Base-by-base conservation (phyloP, 257 asterid genomes). In the Plantago major region DNA sequence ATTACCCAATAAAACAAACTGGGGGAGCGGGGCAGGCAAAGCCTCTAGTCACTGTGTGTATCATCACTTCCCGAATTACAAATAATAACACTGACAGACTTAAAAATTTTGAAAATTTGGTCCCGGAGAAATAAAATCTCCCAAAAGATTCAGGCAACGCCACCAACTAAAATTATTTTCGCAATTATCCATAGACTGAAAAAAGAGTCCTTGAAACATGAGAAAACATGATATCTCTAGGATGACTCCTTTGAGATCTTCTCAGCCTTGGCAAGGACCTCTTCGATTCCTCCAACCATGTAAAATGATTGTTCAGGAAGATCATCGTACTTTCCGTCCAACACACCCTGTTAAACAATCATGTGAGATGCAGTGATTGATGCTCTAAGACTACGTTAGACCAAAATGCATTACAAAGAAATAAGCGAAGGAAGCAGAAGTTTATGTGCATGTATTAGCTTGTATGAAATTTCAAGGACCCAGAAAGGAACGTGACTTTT, bases 261-360 rank as follows among this genome's bases (percentile, higher is more conserved):
- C 87, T 91, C 96, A 22, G 96, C 98, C 84, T 91, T 91, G 60
- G 96, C 96, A 46, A 85, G 76, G 67, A 91, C 98, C 79, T 91
- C 96, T 0, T 88, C 98, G 7, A 91, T 91, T 60, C 98, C 98
- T 79, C 98, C 98, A 62, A 91, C 96, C 98, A 91, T 88, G 78
- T 91, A 91, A 74, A 91, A 91, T 11, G 98, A 81, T 56, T 88
- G 98, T 70, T 91, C 98, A 15, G 98, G 30, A 59, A 90, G 94
- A 70, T 90, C 98, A 37, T 90, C 98, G 0, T 80, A 90, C 66
- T 85, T 90, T 17, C 98, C 98, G 40, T 90, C 98, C 90, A 90
- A 70, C 15, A 90, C 96, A 28, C 94, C 98, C 98, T 90, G 76
- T 71, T 55, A 38, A 56, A 46, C 65, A 68, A 63, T 58, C 69